Evolutionary conservation across 495 filamentous ascomycete genomes (phyloP), one percentile per base, ranked within the genome.

Genomic region (Penicillium daleae): DNA sequence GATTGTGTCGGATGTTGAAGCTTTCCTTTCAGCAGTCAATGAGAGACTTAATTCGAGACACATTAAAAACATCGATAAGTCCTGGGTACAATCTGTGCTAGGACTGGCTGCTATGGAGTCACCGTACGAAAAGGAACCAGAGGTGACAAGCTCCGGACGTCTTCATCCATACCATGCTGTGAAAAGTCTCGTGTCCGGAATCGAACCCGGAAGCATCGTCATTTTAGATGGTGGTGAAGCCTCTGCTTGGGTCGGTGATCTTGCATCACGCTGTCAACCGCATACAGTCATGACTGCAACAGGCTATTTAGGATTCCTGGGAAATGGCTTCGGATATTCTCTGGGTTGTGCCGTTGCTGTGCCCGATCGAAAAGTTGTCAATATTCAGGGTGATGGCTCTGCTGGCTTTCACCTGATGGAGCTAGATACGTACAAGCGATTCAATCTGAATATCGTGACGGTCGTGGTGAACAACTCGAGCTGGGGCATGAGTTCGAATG

Each of bases 401-500:
- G 65, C 69, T 1, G 71, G 71, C 2, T 71, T 74, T 29, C 69
- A 74, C 29, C 46, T 74, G 21, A 70, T 71, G 69, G 71, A 74
- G 44, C 63, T 74, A 1, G 71, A 74, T 32, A 72, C 71, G 24
- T 74, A 67, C 48, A 67, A 65, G 37, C 44, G 71, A 22, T 62
- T 71, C 50, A 55, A 64, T 8, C 48, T 74, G 39, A 60, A 67
- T 46, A 63, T 74, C 19, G 24, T 74, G 49, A 74, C 71, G 0
- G 59, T 74, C 12, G 61, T 74, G 2, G 64, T 74, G 4, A 74
- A 74, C 51, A 72, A 74, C 29, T 66, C 62, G 22, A 63, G 55
- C 21, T 71, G 71, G 71, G 71, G 71, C 1, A 74, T 74, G 71
- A 71, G 69, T 35, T 62, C 58, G 10, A 71, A 74, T 26, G 69